Conservation (phyloP, 371 early-diverging fungal species). For the Zopfochytrium polystomum region DNA sequence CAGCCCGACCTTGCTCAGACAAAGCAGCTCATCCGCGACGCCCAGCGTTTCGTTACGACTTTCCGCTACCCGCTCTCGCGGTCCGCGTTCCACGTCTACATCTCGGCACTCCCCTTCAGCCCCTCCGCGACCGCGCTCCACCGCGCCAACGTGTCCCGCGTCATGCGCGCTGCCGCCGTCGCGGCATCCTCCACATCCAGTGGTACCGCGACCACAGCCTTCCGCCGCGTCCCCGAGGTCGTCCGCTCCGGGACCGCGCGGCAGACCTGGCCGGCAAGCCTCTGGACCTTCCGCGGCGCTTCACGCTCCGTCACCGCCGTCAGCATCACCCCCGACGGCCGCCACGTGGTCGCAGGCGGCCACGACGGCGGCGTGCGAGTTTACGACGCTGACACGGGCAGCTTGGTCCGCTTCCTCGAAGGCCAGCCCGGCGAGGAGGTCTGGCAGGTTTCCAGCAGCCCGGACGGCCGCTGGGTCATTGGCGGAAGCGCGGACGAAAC, state of each 20-base stretch:
- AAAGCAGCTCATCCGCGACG: slow-evolving; percentile 9
- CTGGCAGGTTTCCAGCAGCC: slow-evolving; percentile 81
- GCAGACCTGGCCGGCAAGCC: slow-evolving; percentile 1
- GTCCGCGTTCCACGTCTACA: slow-evolving; percentile 26
- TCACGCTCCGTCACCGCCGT: slow-evolving; percentile 20
- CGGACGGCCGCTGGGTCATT: slow-evolving; percentile 82
- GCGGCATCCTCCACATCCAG: no score
- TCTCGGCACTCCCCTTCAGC: slow-evolving; percentile 24
- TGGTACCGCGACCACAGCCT: no score
- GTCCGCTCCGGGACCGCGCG: neutral
- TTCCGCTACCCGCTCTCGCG: slow-evolving; percentile 15
- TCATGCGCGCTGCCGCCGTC: no score
- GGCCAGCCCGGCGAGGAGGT: slow-evolving; percentile 92
- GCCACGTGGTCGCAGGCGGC: slow-evolving; percentile 24
- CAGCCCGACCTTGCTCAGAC: no score
- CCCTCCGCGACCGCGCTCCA: slow-evolving; percentile 12
- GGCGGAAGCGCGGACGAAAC: slow-evolving; percentile 82
- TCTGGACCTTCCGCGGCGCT: neutral
- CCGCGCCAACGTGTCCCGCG: no score
- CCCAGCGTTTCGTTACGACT: slow-evolving; percentile 12
- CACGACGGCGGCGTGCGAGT: slow-evolving; percentile 67
- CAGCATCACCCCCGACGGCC: slow-evolving; percentile 14
- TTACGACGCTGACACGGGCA: slow-evolving; percentile 78
- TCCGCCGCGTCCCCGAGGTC: slow-evolving; percentile 11
- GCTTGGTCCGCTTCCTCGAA: slow-evolving; percentile 61